These are phyloP conservation scores for Suhomyces canberraensis DNA, from an alignment of 805 yeast genomes.

Conservation along the genomic window DNA sequence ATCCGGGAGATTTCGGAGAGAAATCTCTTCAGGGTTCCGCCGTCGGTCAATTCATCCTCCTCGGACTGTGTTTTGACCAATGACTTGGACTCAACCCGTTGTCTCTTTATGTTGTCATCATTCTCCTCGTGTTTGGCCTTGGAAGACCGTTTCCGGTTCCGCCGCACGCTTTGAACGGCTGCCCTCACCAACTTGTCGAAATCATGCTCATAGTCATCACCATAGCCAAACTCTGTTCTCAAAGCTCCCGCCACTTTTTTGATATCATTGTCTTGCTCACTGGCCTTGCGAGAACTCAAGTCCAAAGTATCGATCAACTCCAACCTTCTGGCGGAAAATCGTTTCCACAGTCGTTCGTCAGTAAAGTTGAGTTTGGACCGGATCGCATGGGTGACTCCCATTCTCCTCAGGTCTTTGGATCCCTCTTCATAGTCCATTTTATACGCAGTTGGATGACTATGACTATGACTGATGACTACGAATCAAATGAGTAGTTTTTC, in stretches of 20 bases:
- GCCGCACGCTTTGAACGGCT: slow-evolving; percentile 87
- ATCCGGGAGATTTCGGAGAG: slow-evolving; percentile 35
- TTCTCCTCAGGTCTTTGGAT: slow-evolving; percentile 17
- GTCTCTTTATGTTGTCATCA: slow-evolving; percentile 6
- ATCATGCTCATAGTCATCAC: slow-evolving; percentile 56
- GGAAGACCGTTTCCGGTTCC: slow-evolving; percentile 73
- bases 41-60: slow-evolving; percentile 2
- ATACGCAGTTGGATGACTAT: background rate
- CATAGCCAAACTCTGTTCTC: slow-evolving; percentile 74
- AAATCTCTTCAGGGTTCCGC: slow-evolving; percentile 13
- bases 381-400: slow-evolving; percentile 57
- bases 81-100: background rate
- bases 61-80: slow-evolving; percentile 4
- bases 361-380: slow-evolving; percentile 64
- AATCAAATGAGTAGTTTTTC: slow-evolving; percentile 5
- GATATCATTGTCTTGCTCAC: slow-evolving; percentile 87
- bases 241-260: slow-evolving; percentile 72
- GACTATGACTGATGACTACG: slow-evolving; percentile 9
- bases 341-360: slow-evolving; percentile 85
- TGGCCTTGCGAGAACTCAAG: slow-evolving; percentile 69
- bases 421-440: background rate
- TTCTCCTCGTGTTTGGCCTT: slow-evolving; percentile 21
- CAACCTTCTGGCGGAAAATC: slow-evolving; percentile 83
- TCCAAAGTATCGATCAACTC: slow-evolving; percentile 80
- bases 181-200: slow-evolving; percentile 89